Conservation (phyloP, 306 rosid genomes). For the Rubus idaeus region DNA sequence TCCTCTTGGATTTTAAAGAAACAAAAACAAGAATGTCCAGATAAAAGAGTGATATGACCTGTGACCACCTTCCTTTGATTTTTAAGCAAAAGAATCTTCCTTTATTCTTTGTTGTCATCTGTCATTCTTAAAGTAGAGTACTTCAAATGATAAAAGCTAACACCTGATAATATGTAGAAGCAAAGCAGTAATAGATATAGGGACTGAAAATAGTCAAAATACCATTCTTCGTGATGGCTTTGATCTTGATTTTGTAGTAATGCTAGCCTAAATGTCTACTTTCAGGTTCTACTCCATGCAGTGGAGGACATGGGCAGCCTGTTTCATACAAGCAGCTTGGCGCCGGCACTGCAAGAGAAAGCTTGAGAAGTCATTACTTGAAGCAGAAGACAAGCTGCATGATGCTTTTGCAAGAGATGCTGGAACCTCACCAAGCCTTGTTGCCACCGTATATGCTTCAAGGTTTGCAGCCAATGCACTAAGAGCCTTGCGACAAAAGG, state of each 20-base stretch:
- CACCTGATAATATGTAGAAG: neutral
- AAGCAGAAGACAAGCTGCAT: constrained; percentile 51
- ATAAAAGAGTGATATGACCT: too few species aligned
- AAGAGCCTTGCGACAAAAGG: constrained; percentile 37
- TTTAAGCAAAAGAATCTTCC: neutral
- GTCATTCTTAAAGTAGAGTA: neutral
- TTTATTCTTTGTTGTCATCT: neutral
- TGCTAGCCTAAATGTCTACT: neutral
- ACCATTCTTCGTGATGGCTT: neutral
- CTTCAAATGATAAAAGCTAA: neutral
- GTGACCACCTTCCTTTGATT: too few species aligned
- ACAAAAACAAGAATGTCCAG: too few species aligned
- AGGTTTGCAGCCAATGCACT: constrained; percentile 51
- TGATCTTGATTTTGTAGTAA: neutral
- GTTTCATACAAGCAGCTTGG: constrained; percentile 78
- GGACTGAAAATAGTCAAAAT: neutral
- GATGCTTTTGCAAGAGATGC: constrained; percentile 37
- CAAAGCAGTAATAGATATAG: neutral
- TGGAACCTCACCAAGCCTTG: constrained; percentile 42
- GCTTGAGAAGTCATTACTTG: constrained; percentile 45
- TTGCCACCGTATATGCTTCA: constrained; percentile 67
- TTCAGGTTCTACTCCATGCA: constrained; percentile 72
- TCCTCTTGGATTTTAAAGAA: neutral
- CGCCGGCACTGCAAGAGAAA: constrained; percentile 51
- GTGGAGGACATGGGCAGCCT: constrained; percentile 80